Conservation (phyloP, 768 basidiomycete species). For the Mycena vitilis region DNA sequence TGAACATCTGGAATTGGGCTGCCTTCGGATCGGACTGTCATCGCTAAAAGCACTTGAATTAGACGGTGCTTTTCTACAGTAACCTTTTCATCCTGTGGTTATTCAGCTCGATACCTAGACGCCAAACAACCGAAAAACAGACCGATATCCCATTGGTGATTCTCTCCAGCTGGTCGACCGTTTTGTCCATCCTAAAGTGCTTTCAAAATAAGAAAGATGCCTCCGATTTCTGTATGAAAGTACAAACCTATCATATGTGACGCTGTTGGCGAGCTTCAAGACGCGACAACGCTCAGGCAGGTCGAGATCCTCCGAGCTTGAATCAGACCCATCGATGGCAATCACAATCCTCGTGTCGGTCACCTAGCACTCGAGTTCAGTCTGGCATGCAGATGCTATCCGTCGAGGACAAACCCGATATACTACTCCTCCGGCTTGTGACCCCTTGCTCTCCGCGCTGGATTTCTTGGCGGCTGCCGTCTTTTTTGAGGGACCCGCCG, state of each 20-base stretch:
- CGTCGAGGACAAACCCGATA: conserved; percentile 69
- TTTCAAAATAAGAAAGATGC: conserved; percentile 10
- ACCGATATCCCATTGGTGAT: conserved; percentile 42
- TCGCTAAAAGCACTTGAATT: conserved; percentile 78
- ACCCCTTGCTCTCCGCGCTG: conserved; percentile 50
- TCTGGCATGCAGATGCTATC: conserved; percentile 2
- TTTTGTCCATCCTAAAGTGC: conserved; percentile 82
- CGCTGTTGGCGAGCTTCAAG: conserved; percentile 91
- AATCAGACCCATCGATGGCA: conserved; percentile 76
- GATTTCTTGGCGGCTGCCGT: conserved; percentile 55
- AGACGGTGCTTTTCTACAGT: conserved; percentile 61
- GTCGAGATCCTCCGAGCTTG: conserved; percentile 73
- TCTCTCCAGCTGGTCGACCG: conserved; percentile 74
- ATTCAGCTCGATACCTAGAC: conserved; percentile 22
- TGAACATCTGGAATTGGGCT: conserved; percentile 53
- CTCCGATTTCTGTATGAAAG: not conserved
- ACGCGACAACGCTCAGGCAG: conserved; percentile 88
- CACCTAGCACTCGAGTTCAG: conserved; percentile 57
- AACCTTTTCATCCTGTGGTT: conserved; percentile 52
- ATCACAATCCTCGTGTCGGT: conserved; percentile 86
- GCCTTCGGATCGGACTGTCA: conserved; percentile 58
- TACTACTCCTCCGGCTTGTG: conserved; percentile 81
- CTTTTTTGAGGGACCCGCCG: conserved; percentile 54
- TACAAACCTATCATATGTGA: conserved; percentile 85
- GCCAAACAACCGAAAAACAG: conserved; percentile 2